These are phyloP conservation scores for Delonix regia DNA, from an alignment of 306 rosid species.

Conservation along the genomic window DNA sequence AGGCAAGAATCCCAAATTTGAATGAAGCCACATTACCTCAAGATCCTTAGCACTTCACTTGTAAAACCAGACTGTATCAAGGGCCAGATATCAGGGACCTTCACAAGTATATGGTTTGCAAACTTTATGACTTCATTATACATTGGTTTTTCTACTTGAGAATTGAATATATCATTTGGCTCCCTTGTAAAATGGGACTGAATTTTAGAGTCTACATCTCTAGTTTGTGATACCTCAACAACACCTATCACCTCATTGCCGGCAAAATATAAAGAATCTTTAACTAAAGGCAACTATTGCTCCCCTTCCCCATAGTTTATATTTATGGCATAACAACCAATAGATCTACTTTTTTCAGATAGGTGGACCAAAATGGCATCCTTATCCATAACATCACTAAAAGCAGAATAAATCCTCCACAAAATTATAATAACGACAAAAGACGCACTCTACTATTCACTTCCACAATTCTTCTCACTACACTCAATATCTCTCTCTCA, in stretches of 20 bases:
- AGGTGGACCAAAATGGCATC: conserved; percentile 63
- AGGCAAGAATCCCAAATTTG: conserved; percentile 14
- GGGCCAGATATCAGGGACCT: conserved; percentile 68
- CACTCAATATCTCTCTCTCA: too few relatives aligned
- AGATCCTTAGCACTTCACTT: conserved; percentile 53
- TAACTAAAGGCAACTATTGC: conserved; percentile 33
- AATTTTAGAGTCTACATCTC: conserved; percentile 31
- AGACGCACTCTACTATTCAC: too few relatives aligned
- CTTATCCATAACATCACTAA: conserved; percentile 70
- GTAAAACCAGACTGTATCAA: conserved; percentile 54
- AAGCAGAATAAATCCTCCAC: conserved; percentile 60
- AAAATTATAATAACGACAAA: too few relatives aligned
- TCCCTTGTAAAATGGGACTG: conserved; percentile 34
- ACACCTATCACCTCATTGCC: conserved; percentile 29
- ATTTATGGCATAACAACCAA: conserved; percentile 36
- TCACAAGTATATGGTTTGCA: conserved; percentile 55
- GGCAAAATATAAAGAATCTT: conserved; percentile 35
- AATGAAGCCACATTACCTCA: conserved; percentile 56
- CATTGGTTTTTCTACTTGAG: conserved; percentile 35
- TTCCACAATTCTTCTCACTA: too few relatives aligned
- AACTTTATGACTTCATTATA: conserved; percentile 48
- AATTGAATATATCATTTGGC: conserved; percentile 36
- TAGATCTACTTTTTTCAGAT: conserved; percentile 61
- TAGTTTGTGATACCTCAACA: not conserved
- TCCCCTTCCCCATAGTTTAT: conserved; percentile 37